Evolutionary conservation across 2,329 filamentous ascomycete genomes (phyloP).

Genomic region (Colletotrichum sp.): DNA sequence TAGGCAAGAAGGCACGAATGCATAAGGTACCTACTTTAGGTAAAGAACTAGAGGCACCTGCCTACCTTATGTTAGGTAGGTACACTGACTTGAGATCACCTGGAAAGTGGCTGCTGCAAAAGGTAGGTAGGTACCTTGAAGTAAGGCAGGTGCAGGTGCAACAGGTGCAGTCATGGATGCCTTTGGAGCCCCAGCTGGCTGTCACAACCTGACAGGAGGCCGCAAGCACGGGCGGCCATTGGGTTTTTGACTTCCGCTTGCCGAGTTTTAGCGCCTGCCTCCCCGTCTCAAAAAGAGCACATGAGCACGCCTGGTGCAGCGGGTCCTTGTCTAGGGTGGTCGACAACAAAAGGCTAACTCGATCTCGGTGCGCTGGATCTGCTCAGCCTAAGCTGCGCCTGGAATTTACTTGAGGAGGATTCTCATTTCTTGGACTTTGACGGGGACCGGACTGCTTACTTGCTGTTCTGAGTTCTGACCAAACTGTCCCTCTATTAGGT

Average conservation of each 20-base stretch:
- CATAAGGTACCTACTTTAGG: background rate
- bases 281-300: conserved; percentile 50
- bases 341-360: conserved; percentile 17
- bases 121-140: background rate
- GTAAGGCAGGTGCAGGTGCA: background rate
- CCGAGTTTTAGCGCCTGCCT: conserved; percentile 43
- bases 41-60: background rate
- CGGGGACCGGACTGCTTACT: background rate
- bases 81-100: no score
- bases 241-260: conserved; percentile 35
- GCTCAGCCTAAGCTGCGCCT: background rate
- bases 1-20: background rate
- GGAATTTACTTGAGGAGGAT: background rate
- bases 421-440: background rate
- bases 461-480: background rate
- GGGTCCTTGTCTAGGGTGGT: conserved; percentile 31
- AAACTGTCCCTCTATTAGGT: background rate
- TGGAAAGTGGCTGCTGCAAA: background rate
- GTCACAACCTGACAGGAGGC: background rate
- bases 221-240: conserved; percentile 2
- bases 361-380: background rate
- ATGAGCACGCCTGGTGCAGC: conserved; percentile 50
- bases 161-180: background rate
- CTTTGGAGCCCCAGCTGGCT: background rate
- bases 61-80: background rate